A percentile compares a stretch with the other conserved stretches of the same genome.
Conservation (phyloP, 345 rosid species). For the Excoecaria agallocha region DNA sequence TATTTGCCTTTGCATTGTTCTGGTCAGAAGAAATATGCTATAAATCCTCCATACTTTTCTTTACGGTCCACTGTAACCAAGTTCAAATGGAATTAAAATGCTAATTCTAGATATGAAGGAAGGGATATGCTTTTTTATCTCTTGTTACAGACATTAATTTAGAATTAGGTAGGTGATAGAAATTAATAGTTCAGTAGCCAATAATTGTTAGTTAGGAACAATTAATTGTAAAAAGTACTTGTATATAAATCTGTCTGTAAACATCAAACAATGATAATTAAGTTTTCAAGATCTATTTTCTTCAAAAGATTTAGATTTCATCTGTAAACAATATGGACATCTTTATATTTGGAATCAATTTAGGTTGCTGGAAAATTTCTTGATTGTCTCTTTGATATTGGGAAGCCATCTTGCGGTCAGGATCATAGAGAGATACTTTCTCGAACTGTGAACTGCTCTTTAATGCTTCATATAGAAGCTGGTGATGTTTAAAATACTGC, state of each 20-base stretch:
- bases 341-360: not conserved
- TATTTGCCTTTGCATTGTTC: not conserved
- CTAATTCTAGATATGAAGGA: not conserved
- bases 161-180: too few relatives aligned
- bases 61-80: not conserved
- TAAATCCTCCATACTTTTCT: not conserved
- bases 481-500: not conserved
- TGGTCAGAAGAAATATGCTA: not conserved
- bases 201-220: too few relatives aligned
- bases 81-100: not conserved
- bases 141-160: too few relatives aligned
- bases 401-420: not conserved
- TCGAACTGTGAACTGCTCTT: not conserved
- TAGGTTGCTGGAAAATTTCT: not conserved
- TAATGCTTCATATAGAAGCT: not conserved
- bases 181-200: too few relatives aligned
- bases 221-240: too few relatives aligned
- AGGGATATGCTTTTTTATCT: not conserved
- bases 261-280: too few relatives aligned
- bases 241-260: too few relatives aligned
- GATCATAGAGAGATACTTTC: not conserved
- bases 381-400: not conserved
- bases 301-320: too few relatives aligned
- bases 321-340: not conserved
- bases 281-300: too few relatives aligned